A percentile compares a stretch with the other conserved stretches of the same genome.
Evolutionary conservation across 108 stramenopile genomes (phyloP).

Genomic region (Fragilaria radians): DNA sequence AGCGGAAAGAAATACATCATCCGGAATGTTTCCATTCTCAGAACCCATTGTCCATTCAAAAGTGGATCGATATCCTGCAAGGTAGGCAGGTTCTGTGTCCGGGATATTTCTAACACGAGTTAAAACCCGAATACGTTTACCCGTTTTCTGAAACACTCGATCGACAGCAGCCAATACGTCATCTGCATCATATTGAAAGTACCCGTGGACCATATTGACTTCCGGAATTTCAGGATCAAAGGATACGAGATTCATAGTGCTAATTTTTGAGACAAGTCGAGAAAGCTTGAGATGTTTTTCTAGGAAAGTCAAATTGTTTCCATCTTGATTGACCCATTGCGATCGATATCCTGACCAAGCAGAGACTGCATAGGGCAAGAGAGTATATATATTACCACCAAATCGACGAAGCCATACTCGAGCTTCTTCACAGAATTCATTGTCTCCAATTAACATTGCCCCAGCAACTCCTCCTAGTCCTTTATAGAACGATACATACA

Average conservation of each 20-base stretch:
- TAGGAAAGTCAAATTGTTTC: constrained; percentile 28
- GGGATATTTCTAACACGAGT: constrained; percentile 24
- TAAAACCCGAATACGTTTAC: constrained; percentile 36
- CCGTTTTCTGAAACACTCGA: constrained; percentile 15
- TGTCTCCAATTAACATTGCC: constrained; percentile 64
- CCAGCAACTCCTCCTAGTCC: constrained; percentile 69
- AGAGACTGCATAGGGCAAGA: constrained; percentile 63
- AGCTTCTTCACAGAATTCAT: constrained; percentile 52
- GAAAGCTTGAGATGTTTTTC: constrained; percentile 41
- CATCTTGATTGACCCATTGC: constrained; percentile 17
- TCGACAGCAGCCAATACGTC: constrained; percentile 25
- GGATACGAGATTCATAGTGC: constrained; percentile 17
- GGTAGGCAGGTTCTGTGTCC: constrained; percentile 7
- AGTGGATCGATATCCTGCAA: constrained; percentile 30
- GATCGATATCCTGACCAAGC: constrained; percentile 47
- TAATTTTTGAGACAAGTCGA: constrained; percentile 12
- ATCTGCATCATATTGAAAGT: constrained; percentile 24
- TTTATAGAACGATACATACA: constrained; percentile 82
- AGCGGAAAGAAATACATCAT: constrained; percentile 30
- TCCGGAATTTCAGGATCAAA: constrained; percentile 64
- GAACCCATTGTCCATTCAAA: constrained; percentile 70
- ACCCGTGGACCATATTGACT: constrained; percentile 67
- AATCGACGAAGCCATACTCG: constrained; percentile 72
- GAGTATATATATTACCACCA: constrained; percentile 75
- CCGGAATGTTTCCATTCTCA: constrained; percentile 40